These are phyloP conservation scores for Pseudogymnoascus sp. DNA, from an alignment of 2,329 filamentous ascomycete genomes.

Conservation along the genomic window DNA sequence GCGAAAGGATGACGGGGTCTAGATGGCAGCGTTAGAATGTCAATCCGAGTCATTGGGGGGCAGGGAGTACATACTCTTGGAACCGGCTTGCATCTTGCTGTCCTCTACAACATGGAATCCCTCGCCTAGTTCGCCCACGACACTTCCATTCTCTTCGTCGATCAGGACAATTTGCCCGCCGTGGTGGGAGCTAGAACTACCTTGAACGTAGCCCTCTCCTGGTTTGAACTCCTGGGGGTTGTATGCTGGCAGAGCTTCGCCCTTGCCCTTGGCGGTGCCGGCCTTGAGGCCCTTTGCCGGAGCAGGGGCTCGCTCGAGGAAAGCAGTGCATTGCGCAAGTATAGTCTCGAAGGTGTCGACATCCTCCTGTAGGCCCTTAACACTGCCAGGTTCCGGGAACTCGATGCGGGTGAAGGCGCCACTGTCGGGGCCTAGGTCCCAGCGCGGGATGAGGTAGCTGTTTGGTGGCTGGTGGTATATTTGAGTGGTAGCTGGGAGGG, in stretches of 20 bases:
- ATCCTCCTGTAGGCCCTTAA: constrained; percentile 76
- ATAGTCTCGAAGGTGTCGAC: constrained; percentile 97
- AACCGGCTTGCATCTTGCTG: constrained; percentile 68
- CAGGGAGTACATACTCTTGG: constrained; percentile 59
- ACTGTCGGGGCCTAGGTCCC: constrained; percentile 82
- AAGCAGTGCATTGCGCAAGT: constrained; percentile 93
- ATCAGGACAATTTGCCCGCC: constrained; percentile 81
- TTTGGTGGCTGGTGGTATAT: constrained; percentile 92
- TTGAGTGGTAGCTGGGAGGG: constrained; percentile 89
- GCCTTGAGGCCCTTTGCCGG: constrained; percentile 17
- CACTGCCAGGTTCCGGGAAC: constrained; percentile 68
- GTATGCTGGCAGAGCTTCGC: constrained; percentile 48
- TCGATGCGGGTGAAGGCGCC: constrained; percentile 91
- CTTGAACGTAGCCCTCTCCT: constrained; percentile 68
- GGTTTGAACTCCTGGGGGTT: constrained; percentile 75
- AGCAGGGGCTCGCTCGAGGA: constrained; percentile 74
- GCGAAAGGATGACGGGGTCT: constrained; percentile 75
- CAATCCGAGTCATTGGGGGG: background rate
- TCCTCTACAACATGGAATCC: constrained; percentile 76
- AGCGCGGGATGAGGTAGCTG: constrained; percentile 90
- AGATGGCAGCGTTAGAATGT: constrained; percentile 9
- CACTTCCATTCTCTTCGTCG: constrained; percentile 92
- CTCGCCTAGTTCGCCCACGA: constrained; percentile 84
- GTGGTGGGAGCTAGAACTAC: constrained; percentile 50
- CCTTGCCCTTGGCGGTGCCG: constrained; percentile 22